Evolutionary conservation across 78 protist species (phyloP), one percentile per base, ranked within the genome.

Genomic region (Dictyostelium firmibasis): DNA sequence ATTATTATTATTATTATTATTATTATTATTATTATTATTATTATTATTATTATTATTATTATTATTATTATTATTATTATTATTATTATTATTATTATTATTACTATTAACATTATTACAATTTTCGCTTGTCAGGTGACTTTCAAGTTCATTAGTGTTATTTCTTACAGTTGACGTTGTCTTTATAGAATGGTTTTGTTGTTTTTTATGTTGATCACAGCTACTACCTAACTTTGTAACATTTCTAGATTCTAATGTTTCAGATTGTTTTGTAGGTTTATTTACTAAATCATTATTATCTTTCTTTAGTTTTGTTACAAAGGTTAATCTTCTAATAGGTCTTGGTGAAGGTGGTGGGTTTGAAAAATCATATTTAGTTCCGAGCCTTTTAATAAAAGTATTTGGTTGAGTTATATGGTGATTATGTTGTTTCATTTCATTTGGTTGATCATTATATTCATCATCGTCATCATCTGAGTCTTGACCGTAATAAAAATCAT

Each of bases 321-420:
- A 85, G 2, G 74, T 43, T 10, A 85, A 31, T 35, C 91, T 85
- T 85, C 91, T 69, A 3, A 85, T 29, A 29, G 91, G 91, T 74
- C 83, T 85, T 14, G 91, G 91, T 3, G 50, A 25, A 25, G 91
- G 91, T 25, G 91, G 91, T 74, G 91, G 91, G 53, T 85, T 85
- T 18, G 27, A 18, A 31, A 70, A 11, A 72, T 85, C 91, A 74
- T 85, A 85, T 74, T 50, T 70, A 0, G 14, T 36, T 64, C 33
- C 27, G 0, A 27, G 25, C 8, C 74, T 64, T 25, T 64, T 64
- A 8, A 25, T 27, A 25, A 64, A 64, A 9, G 23, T 64, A n/a
- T 27, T 14, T n/a, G 31, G 72, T 18, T 77, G 83, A 20, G 18
- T 14, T 27, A 10, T 3, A 25, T 44, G 43, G 0, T 44, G 2